Conservation (phyloP, 2,329 filamentous ascomycete genomes). For the Cercospora janseana region DNA sequence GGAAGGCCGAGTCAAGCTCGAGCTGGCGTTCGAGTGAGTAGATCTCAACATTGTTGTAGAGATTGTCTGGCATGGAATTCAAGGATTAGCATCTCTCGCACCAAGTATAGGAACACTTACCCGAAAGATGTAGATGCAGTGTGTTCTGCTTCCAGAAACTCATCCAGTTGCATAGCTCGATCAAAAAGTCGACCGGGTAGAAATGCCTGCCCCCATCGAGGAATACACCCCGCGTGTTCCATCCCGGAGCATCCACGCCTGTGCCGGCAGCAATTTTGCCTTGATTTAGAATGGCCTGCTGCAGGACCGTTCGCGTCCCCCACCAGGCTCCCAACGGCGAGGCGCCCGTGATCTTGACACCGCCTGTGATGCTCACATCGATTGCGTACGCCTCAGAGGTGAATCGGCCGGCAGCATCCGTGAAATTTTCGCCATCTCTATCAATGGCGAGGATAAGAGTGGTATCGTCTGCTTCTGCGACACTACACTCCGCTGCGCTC, state of each 20-base stretch:
- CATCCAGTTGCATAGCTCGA: conserved; percentile 59
- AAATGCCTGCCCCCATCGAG: conserved; percentile 58
- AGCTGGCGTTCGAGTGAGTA: conserved; percentile 51
- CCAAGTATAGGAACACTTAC: no score
- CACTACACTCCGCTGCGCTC: conserved; percentile 12
- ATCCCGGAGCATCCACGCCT: conserved; percentile 53
- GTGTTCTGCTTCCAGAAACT: conserved; percentile 62
- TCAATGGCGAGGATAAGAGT: conserved; percentile 56
- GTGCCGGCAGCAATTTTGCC: conserved; percentile 45
- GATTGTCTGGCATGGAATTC: conserved; percentile 59
- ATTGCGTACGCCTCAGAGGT: conserved; percentile 54
- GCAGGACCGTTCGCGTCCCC: conserved; percentile 57
- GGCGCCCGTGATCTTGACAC: conserved; percentile 52
- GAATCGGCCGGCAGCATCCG: conserved; percentile 47
- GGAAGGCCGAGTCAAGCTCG: conserved; percentile 56
- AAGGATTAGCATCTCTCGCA: no score
- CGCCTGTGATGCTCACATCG: conserved; percentile 40
- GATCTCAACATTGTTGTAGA: conserved; percentile 50
- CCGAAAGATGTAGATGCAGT: conserved; percentile 59
- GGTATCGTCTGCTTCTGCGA: no score
- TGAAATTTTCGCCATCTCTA: conserved; percentile 42
- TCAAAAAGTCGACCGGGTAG: conserved; percentile 55
- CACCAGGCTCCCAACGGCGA: conserved; percentile 58
- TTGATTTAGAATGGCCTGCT: conserved; percentile 48
- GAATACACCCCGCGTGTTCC: conserved; percentile 32